A percentile compares a stretch with the other conserved stretches of the same genome.
Evolutionary conservation across 2,329 filamentous ascomycete genomes (phyloP).

Genomic region (Fusarium sulawesiense): DNA sequence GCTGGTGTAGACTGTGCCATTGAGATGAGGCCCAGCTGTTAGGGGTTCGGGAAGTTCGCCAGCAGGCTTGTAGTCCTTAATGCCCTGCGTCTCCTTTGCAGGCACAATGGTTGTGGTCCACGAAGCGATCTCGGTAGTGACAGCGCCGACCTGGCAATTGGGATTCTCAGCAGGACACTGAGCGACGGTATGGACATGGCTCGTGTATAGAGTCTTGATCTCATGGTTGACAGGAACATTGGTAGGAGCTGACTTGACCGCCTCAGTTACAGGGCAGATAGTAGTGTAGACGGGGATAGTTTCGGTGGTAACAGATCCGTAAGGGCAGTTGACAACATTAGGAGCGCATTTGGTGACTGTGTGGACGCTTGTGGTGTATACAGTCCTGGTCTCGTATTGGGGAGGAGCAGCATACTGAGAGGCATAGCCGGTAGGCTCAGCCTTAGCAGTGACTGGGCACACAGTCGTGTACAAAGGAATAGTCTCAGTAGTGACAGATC

Average conservation of each 20-base stretch:
- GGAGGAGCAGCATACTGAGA: constrained; percentile 19
- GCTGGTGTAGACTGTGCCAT: constrained; percentile 28
- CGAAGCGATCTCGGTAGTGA: constrained; percentile 48
- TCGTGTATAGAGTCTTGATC: constrained; percentile 62
- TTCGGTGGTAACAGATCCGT: constrained; percentile 49
- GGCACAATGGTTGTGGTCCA: constrained; percentile 36
- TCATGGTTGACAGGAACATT: constrained; percentile 31
- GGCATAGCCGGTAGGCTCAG: constrained; percentile 28
- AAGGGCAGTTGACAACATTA: constrained; percentile 62
- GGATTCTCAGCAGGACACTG: constrained; percentile 63
- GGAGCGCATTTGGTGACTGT: constrained; percentile 67
- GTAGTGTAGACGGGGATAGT: constrained; percentile 41
- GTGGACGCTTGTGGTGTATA: constrained; percentile 64
- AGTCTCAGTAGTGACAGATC: constrained; percentile 54
- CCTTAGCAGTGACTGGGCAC: constrained; percentile 51
- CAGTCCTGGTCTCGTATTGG: constrained; percentile 51
- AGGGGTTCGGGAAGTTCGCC: constrained; percentile 21
- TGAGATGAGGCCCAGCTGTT: constrained; percentile 16
- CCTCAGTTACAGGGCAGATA: constrained; percentile 29
- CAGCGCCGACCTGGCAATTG: constrained; percentile 58
- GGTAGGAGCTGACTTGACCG: constrained; percentile 18
- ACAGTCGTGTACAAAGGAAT: constrained; percentile 60
- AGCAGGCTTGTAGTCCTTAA: constrained; percentile 24
- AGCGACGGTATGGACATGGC: constrained; percentile 65
- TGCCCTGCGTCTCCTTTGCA: constrained; percentile 34